Evolutionary conservation across 805 yeast genomes (phyloP).

Genomic region (Saccharomycopsis sp.): DNA sequence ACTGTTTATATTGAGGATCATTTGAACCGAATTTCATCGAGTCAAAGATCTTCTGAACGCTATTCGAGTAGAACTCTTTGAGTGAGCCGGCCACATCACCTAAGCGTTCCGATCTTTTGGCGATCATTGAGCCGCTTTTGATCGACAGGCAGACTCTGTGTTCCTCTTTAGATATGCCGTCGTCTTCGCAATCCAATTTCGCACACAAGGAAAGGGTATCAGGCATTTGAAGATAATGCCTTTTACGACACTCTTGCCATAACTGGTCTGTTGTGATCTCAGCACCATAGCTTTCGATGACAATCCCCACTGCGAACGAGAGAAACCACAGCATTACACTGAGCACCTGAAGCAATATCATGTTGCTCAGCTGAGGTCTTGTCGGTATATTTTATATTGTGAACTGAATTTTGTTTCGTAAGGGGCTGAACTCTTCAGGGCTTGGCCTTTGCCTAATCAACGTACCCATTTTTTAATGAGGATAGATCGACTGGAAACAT

Average conservation of each 20-base stretch:
- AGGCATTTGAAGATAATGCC: background rate
- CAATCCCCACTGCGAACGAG: too few species aligned
- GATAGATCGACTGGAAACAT: too few species aligned
- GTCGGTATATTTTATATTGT: too few species aligned
- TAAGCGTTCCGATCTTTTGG: background rate
- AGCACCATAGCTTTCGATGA: background rate
- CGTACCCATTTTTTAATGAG: too few species aligned
- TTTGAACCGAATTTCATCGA: background rate
- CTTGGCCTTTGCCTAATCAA: too few species aligned
- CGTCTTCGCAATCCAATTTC: background rate
- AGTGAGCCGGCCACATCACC: slow-evolving; percentile 3
- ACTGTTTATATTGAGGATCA: background rate
- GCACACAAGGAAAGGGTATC: too few species aligned
- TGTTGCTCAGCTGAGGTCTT: too few species aligned
- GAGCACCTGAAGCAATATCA: too few species aligned
- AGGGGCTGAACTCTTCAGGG: too few species aligned
- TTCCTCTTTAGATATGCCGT: background rate
- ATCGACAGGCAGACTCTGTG: background rate
- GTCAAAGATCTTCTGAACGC: slow-evolving; percentile 1
- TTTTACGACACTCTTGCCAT: slow-evolving; percentile 2
- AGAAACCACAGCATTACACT: too few species aligned
- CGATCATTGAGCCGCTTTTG: background rate
- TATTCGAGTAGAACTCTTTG: background rate
- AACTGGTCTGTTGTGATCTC: background rate
- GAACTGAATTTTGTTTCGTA: too few species aligned